Evolutionary conservation across 495 filamentous ascomycete species (phyloP).

Genomic region (Platismatia glauca): DNA sequence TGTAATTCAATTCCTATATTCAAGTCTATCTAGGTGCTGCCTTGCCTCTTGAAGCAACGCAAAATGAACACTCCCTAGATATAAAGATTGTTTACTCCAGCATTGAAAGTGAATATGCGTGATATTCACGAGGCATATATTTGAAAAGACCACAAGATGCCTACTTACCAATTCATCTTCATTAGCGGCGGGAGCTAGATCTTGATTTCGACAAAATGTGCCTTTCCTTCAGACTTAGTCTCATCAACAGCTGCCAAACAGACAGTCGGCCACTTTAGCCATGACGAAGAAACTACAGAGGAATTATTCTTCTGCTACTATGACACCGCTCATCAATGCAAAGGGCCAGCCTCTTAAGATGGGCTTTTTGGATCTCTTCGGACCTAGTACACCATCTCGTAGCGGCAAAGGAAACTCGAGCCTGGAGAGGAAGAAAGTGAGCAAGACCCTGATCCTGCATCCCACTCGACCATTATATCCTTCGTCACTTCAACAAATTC

Average conservation of each 20-base stretch:
- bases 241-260: not conserved
- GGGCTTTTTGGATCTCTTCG: slow-evolving; percentile 6
- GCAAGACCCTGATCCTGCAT: not conserved
- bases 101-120: not conserved
- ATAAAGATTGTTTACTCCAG: not conserved
- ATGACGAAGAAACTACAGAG: not conserved
- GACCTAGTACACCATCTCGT: not conserved
- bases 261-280: not conserved
- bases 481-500: not conserved
- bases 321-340: not conserved
- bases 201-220: not conserved
- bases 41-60: not conserved
- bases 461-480: not conserved
- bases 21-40: not conserved
- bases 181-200: not conserved
- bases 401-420: not conserved
- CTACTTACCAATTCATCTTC: not conserved
- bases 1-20: too few species aligned
- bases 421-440: not conserved
- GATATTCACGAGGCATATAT: not conserved
- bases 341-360: not conserved
- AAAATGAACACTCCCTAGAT: not conserved
- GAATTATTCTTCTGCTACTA: not conserved
- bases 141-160: not conserved
- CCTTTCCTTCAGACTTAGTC: not conserved